A percentile compares a stretch with the other conserved stretches of the same genome.
phyloP scores from a whole-genome alignment of 495 filamentous ascomycete species.

The Neurospora sp. region DNA sequence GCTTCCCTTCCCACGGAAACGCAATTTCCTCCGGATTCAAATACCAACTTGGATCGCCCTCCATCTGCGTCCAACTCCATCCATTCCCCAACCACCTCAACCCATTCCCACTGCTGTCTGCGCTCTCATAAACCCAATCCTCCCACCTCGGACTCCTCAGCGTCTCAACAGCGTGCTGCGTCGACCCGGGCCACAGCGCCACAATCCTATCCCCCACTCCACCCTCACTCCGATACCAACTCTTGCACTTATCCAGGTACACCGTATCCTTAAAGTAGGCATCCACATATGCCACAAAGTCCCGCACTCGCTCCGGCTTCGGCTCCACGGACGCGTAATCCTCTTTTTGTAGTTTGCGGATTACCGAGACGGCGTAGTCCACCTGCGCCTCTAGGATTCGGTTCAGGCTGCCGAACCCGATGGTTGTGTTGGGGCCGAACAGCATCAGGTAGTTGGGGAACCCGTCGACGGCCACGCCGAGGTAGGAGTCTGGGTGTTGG shows the following conservation, averaged over 20 bases:
- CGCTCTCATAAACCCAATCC: slow-evolving; percentile 30
- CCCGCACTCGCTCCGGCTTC: slow-evolving; percentile 41
- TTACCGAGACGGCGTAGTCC: slow-evolving; percentile 51
- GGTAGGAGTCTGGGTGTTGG: slow-evolving; percentile 49
- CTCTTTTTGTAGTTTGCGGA: slow-evolving; percentile 59
- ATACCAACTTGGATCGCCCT: slow-evolving; percentile 40
- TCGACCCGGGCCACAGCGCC: slow-evolving; percentile 34
- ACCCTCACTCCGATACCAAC: slow-evolving; percentile 51
- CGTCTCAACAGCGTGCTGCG: slow-evolving; percentile 34
- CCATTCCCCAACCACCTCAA: slow-evolving; percentile 43
- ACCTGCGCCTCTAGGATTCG: slow-evolving; percentile 47
- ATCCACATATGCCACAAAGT: slow-evolving; percentile 51
- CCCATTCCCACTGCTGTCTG: slow-evolving; percentile 11
- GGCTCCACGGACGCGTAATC: slow-evolving; percentile 51
- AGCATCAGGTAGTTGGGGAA: slow-evolving; percentile 62
- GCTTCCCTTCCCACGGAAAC: slow-evolving; percentile 26
- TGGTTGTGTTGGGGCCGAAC: slow-evolving; percentile 48
- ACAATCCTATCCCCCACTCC: slow-evolving; percentile 21
- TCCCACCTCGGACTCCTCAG: slow-evolving; percentile 35
- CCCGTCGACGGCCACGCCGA: slow-evolving; percentile 49
- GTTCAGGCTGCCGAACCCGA: slow-evolving; percentile 46
- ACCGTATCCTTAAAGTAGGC: slow-evolving; percentile 57
- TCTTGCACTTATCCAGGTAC: slow-evolving; percentile 53
- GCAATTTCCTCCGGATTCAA: slow-evolving; percentile 36
- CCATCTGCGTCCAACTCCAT: slow-evolving; percentile 34